Evolutionary conservation across 1,284 basidiomycete species (phyloP).

Genomic region (Afroboletus lepidellus): DNA sequence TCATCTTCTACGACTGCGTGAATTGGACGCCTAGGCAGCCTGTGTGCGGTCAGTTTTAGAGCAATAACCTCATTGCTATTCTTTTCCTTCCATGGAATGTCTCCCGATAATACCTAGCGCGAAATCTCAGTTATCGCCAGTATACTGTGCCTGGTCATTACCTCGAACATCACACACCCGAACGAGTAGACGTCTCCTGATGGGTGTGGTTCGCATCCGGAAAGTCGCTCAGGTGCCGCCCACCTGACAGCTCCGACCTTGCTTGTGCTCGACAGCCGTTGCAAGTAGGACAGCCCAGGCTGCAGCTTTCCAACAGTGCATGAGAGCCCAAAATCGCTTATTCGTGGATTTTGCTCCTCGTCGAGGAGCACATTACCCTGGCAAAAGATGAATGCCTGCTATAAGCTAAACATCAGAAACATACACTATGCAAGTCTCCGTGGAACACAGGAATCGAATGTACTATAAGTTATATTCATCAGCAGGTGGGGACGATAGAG

Average conservation of each 20-base stretch:
- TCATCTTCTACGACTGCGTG: background rate
- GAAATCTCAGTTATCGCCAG: background rate
- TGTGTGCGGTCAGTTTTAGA: conserved; percentile 1
- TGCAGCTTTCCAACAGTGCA: conserved; percentile 3
- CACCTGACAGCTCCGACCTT: conserved; percentile 1
- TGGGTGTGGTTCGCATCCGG: background rate
- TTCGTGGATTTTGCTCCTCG: conserved; percentile 2
- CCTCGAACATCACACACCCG: conserved; percentile 12
- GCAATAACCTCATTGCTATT: background rate
- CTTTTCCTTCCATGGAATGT: conserved; percentile 12
- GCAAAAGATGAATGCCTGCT: background rate
- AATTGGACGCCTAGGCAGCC: background rate
- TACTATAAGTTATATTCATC: conserved; percentile 3
- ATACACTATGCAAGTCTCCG: conserved; percentile 9
- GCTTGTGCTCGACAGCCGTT: background rate
- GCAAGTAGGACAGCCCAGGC: conserved; percentile 4
- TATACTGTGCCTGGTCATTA: background rate
- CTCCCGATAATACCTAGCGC: conserved; percentile 8
- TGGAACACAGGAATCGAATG: conserved; percentile 10
- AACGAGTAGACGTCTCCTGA: conserved; percentile 12
- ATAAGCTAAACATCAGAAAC: background rate
- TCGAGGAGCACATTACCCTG: conserved; percentile 12
- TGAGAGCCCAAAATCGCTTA: conserved; percentile 11
- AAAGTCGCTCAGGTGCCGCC: conserved; percentile 10
- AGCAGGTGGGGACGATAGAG: background rate